phyloP scores from a whole-genome alignment of 768 basidiomycete genomes.

The Hortiboletus flavorubellus region DNA sequence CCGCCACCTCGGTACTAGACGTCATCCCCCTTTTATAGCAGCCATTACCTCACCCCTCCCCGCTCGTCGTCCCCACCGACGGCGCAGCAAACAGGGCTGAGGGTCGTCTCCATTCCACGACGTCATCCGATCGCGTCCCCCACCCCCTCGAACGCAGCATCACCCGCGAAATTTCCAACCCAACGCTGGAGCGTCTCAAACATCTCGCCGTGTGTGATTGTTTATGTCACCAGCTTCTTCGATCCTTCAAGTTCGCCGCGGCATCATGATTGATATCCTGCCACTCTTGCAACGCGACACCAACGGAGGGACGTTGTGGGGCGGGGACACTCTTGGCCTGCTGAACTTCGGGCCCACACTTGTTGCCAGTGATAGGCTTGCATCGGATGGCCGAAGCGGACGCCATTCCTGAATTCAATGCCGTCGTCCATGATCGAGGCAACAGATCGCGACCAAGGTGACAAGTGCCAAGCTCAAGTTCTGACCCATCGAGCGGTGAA shows the following conservation, averaged over 20 bases:
- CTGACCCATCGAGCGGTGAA: too few relatives aligned
- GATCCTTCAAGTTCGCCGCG: too few relatives aligned
- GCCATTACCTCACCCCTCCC: slow-evolving; percentile 1
- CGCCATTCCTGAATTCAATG: background rate
- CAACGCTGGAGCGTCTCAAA: background rate
- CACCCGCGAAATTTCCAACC: background rate
- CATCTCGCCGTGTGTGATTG: background rate
- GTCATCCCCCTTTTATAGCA: slow-evolving; percentile 25
- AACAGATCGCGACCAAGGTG: background rate
- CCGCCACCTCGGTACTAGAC: slow-evolving; percentile 31
- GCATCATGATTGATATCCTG: too few relatives aligned
- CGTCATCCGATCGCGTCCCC: background rate
- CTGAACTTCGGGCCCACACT: too few relatives aligned
- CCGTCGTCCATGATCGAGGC: slow-evolving; percentile 1
- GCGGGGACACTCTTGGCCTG: background rate
- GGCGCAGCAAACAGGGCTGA: slow-evolving; percentile 3
- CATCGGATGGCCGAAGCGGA: background rate
- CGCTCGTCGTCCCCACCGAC: slow-evolving; percentile 3
- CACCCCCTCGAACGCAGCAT: too few relatives aligned
- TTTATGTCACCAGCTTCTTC: slow-evolving; percentile 1
- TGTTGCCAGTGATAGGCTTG: background rate
- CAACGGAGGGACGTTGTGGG: too few relatives aligned
- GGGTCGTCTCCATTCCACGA: background rate
- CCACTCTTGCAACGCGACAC: too few relatives aligned
- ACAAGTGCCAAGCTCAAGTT: too few relatives aligned